Percentiles rank a stretch among this genome's conserved stretches.
These are phyloP conservation scores for Kokia cookei DNA, from an alignment of 441 rosid species.

Conservation along the genomic window DNA sequence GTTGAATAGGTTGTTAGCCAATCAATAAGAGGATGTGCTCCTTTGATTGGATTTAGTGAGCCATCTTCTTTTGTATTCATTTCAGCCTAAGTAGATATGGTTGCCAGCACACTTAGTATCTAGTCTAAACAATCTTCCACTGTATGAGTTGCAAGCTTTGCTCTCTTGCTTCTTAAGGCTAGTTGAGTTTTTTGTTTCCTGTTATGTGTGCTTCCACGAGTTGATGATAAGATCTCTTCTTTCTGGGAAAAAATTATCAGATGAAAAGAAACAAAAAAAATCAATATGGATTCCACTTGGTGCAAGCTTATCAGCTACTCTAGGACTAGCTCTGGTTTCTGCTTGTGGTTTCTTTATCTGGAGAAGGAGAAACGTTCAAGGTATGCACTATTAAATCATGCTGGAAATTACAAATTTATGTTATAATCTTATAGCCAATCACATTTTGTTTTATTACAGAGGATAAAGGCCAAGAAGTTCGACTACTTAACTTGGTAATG, in stretches of 20 bases:
- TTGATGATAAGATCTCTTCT: neutral
- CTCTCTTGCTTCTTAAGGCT: too few species aligned
- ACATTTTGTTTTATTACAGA: neutral
- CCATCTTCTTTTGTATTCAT: too few species aligned
- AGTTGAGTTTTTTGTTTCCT: too few species aligned
- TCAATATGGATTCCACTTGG: neutral
- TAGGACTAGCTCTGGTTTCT: neutral
- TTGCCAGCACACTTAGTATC: too few species aligned
- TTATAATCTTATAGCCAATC: neutral
- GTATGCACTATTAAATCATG: neutral
- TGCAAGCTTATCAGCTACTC: slow-evolving; percentile 1
- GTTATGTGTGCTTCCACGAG: neutral
- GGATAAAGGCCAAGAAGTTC: slow-evolving; percentile 6
- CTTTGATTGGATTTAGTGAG: too few species aligned
- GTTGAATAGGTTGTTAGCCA: too few species aligned
- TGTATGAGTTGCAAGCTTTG: too few species aligned
- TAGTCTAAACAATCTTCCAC: too few species aligned
- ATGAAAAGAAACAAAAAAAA: neutral
- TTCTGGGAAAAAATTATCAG: neutral
- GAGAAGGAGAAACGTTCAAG: neutral
- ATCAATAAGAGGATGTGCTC: too few species aligned
- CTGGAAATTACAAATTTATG: neutral
- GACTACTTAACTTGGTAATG: neutral
- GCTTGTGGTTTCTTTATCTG: neutral
- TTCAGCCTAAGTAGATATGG: too few species aligned